Conservation (phyloP, 305 asterid species). For the Rubia tinctorum region DNA sequence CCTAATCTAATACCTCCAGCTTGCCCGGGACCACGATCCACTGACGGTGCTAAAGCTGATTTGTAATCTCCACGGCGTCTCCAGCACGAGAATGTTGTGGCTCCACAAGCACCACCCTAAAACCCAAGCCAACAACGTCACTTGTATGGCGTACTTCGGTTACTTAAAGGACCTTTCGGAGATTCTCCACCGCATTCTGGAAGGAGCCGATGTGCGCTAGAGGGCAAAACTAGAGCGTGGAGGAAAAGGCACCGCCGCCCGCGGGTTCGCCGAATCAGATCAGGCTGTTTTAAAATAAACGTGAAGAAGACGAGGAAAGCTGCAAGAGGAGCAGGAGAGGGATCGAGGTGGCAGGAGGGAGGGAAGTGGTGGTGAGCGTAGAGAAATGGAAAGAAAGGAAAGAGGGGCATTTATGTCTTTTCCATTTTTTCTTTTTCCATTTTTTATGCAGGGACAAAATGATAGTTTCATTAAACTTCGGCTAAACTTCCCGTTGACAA, state of each 20-base stretch:
- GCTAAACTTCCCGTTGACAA: too few species aligned
- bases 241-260: neutral
- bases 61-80: slow-evolving; percentile 45
- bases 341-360: too few species aligned
- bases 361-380: too few species aligned
- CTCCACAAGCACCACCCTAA: slow-evolving; percentile 43
- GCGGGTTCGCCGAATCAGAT: neutral
- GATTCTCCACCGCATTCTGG: slow-evolving; percentile 39
- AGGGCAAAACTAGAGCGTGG: slow-evolving; percentile 11
- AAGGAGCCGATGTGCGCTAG: slow-evolving; percentile 35
- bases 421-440: too few species aligned
- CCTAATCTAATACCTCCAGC: slow-evolving; percentile 22
- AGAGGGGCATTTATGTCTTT: too few species aligned
- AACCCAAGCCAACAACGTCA: slow-evolving; percentile 39
- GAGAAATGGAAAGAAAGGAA: too few species aligned
- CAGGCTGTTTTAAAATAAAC: neutral
- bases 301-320: neutral
- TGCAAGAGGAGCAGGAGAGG: too few species aligned
- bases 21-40: slow-evolving; percentile 40
- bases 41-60: slow-evolving; percentile 38
- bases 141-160: slow-evolving; percentile 34
- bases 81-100: slow-evolving; percentile 51
- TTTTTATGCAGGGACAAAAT: too few species aligned
- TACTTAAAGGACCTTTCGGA: slow-evolving; percentile 46
- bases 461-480: too few species aligned